phyloP scores from a whole-genome alignment of 768 basidiomycete species.

The Serendipita indica region DNA sequence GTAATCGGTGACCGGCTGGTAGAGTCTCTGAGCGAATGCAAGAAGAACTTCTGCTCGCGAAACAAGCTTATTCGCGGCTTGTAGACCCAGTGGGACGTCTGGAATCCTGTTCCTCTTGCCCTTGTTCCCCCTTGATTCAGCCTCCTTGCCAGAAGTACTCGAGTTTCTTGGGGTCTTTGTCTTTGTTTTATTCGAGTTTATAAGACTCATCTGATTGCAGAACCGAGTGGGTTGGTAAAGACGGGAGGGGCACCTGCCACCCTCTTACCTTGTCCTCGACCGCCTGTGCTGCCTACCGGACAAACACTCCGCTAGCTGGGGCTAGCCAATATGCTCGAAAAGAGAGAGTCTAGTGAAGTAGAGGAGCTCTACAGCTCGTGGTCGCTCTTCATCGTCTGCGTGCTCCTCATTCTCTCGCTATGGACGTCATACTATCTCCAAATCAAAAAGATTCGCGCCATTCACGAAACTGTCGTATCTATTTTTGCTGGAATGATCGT shows the following conservation, averaged over 20 bases:
- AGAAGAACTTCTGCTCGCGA: no score
- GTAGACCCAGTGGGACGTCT: no score
- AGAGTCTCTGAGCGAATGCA: no score
- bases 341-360: conserved; percentile 29
- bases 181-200: background rate
- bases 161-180: no score
- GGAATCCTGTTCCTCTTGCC: no score
- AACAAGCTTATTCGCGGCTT: no score
- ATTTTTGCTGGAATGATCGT: conserved; percentile 95
- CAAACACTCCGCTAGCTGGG: background rate
- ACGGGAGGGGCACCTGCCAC: background rate
- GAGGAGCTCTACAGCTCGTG: conserved; percentile 87
- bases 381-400: conserved; percentile 85
- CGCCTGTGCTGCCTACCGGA: no score
- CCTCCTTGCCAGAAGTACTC: no score
- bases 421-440: conserved; percentile 97
- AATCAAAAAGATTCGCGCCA: conserved; percentile 85
- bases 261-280: no score
- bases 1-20: no score
- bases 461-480: conserved; percentile 92
- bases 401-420: conserved; percentile 84
- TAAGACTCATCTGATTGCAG: background rate
- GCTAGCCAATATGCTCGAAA: no score
- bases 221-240: background rate
- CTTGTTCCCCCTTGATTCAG: no score